phyloP scores from a whole-genome alignment of 2,329 filamentous ascomycete species.

The Aureobasidium zeae region DNA sequence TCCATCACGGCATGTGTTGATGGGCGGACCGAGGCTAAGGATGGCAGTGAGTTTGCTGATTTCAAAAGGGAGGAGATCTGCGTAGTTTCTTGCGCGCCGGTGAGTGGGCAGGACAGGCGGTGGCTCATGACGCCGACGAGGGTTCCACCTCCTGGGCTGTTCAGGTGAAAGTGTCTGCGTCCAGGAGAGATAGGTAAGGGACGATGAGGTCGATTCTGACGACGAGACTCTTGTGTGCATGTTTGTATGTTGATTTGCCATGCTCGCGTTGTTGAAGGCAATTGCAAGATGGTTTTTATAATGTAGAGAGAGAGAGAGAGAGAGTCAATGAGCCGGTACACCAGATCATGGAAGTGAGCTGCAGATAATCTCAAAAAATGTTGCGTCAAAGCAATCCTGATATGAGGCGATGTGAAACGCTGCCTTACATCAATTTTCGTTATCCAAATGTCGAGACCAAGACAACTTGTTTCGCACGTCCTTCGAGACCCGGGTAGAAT shows the following conservation, averaged over 20 bases:
- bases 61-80: slow-evolving; percentile 8
- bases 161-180: not conserved
- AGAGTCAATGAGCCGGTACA: no score
- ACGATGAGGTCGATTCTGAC: not conserved
- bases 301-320: no score
- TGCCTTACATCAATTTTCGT: no score
- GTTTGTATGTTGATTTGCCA: no score
- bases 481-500: not conserved
- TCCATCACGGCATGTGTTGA: not conserved
- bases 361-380: no score
- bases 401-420: no score
- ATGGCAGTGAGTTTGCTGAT: slow-evolving; percentile 6
- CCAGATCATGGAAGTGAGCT: no score
- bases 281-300: no score
- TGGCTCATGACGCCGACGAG: slow-evolving; percentile 4
- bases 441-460: no score
- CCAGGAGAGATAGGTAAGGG: slow-evolving; percentile 4
- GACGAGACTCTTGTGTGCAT: not conserved
- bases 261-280: no score
- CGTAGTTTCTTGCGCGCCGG: slow-evolving; percentile 2
- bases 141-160: not conserved
- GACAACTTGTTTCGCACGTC: no score
- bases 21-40: not conserved
- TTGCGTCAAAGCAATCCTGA: no score
- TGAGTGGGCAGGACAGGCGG: slow-evolving; percentile 2